Evolutionary conservation across 805 yeast genomes (phyloP).

Genomic region (Kodamaea hsintzibuensis): DNA sequence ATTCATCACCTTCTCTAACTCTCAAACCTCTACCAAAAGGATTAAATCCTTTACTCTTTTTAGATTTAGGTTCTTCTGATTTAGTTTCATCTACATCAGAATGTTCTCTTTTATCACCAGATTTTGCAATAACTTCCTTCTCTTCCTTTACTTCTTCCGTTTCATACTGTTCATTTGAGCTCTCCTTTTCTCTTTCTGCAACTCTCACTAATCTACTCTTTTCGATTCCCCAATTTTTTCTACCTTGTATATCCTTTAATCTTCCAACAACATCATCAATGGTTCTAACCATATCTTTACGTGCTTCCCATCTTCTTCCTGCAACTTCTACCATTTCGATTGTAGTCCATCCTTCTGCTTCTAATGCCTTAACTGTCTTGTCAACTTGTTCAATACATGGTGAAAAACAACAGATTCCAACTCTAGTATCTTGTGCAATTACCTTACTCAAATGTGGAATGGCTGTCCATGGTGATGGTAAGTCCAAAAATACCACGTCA

Average conservation of each 20-base stretch:
- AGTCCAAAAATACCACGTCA: constrained; percentile 79
- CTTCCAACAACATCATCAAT: constrained; percentile 77
- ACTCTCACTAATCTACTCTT: constrained; percentile 46
- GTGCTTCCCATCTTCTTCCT: constrained; percentile 83
- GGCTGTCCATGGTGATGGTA: constrained; percentile 98
- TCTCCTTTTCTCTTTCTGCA: constrained; percentile 16
- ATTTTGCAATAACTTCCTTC: constrained; percentile 18
- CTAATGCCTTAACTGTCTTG: constrained; percentile 75
- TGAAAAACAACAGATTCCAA: constrained; percentile 88
- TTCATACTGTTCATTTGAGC: constrained; percentile 15
- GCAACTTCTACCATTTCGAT: constrained; percentile 92
- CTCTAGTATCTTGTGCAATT: constrained; percentile 51
- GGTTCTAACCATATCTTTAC: constrained; percentile 82
- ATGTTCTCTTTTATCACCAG: constrained; percentile 15
- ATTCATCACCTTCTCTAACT: constrained; percentile 82
- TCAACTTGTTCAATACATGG: constrained; percentile 98
- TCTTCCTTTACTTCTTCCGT: constrained; percentile 15
- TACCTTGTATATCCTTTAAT: constrained; percentile 72
- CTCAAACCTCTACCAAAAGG: constrained; percentile 93
- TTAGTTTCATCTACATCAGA: constrained; percentile 10
- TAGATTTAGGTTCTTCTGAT: constrained; percentile 18
- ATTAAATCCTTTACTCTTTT: constrained; percentile 60
- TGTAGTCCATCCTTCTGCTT: constrained; percentile 75
- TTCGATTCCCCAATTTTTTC: constrained; percentile 66
- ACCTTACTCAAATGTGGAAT: constrained; percentile 70